phyloP scores from a whole-genome alignment of 257 asterid genomes.

The Fraxinus cuspidata region DNA sequence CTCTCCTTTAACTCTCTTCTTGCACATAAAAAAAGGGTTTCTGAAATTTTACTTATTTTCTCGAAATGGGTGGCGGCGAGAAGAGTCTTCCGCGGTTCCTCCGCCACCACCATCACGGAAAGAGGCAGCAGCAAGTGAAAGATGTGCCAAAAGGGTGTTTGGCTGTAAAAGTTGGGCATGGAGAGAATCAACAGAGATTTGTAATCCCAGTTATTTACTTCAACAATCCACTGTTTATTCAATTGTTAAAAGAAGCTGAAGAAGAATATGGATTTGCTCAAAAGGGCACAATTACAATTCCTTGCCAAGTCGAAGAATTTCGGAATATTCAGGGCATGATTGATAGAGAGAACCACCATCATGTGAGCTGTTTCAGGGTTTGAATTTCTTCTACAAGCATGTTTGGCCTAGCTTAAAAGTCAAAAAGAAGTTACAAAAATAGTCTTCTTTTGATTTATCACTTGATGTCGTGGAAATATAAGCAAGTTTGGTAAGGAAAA shows the following conservation, averaged over 20 bases:
- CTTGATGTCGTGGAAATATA: neutral
- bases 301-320: conserved; percentile 41
- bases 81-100: neutral
- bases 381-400: neutral
- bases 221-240: conserved; percentile 42
- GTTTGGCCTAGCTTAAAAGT: neutral
- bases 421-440: too few relatives aligned
- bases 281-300: conserved; percentile 44
- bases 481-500: neutral
- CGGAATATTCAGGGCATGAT: conserved; percentile 30
- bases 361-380: conserved; percentile 32
- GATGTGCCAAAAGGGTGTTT: conserved; percentile 38
- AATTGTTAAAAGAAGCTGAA: conserved; percentile 43
- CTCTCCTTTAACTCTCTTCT: neutral
- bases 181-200: conserved; percentile 31
- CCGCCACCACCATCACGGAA: neutral
- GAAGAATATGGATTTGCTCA: conserved; percentile 50
- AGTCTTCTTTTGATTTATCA: neutral
- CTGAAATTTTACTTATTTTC: neutral
- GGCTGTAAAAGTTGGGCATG: conserved; percentile 36
- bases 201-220: conserved; percentile 44
- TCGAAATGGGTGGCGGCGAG: neutral
- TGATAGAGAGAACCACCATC: conserved; percentile 23
- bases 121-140: neutral
- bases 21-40: neutral